Percentiles rank a stretch among this genome's conserved stretches.
Conservation (phyloP, 345 rosid genomes). For the Brassica nigra region DNA sequence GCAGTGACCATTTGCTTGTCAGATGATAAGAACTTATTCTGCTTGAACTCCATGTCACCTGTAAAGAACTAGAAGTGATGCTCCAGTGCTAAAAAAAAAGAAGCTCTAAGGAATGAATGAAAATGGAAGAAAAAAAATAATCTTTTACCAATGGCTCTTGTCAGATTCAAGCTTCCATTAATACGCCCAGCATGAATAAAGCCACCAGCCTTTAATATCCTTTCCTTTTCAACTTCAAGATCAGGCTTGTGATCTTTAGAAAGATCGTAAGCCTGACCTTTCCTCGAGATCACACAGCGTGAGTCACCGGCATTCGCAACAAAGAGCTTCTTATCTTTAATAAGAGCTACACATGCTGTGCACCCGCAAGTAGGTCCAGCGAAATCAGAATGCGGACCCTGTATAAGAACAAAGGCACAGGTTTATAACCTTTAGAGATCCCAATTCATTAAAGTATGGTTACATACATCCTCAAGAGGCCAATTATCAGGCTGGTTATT, state of each 20-base stretch:
- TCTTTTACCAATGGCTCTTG: conserved; percentile 90
- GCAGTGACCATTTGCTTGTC: conserved; percentile 84
- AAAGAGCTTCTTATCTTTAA: conserved; percentile 72
- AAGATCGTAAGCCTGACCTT: conserved; percentile 92
- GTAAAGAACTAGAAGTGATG: conserved; percentile 20
- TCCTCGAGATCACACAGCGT: conserved; percentile 90
- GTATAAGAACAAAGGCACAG: neutral
- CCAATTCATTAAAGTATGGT: neutral
- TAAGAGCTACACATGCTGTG: conserved; percentile 92
- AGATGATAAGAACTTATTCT: conserved; percentile 60
- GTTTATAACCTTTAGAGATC: neutral
- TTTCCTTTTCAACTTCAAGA: conserved; percentile 86
- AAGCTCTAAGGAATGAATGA: neutral
- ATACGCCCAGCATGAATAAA: conserved; percentile 96
- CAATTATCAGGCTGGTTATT: conserved; percentile 51
- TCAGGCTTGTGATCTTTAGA: conserved; percentile 99
- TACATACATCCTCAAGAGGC: conserved; percentile 61
- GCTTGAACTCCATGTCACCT: conserved; percentile 88
- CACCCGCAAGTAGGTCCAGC: conserved; percentile 82
- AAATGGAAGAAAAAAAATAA: neutral
- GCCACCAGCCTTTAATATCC: conserved; percentile 97
- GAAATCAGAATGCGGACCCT: conserved; percentile 98
- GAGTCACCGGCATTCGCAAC: conserved; percentile 99
- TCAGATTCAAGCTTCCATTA: conserved; percentile 95
- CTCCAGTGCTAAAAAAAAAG: neutral